These are phyloP conservation scores for Prototheca stagnorum DNA, from an alignment of 163 green algal genomes.

Conservation along the genomic window DNA sequence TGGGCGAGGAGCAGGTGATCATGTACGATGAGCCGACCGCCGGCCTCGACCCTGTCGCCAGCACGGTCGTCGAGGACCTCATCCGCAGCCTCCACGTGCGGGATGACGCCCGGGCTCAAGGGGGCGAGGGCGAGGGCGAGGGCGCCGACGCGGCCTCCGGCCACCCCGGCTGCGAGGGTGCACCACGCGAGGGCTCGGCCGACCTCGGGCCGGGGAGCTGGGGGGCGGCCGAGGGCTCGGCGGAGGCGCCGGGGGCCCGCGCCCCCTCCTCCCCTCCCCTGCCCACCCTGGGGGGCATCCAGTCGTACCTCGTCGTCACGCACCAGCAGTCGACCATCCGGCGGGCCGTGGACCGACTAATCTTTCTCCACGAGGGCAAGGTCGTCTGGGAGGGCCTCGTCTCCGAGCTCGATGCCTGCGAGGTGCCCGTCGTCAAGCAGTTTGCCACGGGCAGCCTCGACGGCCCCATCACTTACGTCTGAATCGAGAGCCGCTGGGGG, in stretches of 20 bases:
- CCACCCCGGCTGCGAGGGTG: no score
- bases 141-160: not conserved
- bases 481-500: no score
- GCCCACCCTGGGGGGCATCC: conserved; percentile 4
- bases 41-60: conserved; percentile 91
- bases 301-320: conserved; percentile 93
- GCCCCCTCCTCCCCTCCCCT: not conserved
- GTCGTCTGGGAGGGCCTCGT: conserved; percentile 89
- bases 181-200: no score
- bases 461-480: conserved; percentile 83
- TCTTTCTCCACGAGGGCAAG: conserved; percentile 89
- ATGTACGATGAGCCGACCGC: conserved; percentile 99
- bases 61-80: conserved; percentile 94
- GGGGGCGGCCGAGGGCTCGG: not conserved
- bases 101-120: not conserved
- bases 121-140: not conserved
- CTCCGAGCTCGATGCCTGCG: conserved; percentile 80
- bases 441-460: conserved; percentile 76
- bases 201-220: not conserved
- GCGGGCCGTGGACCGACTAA: conserved; percentile 80
- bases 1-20: conserved; percentile 47
- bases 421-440: conserved; percentile 87
- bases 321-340: conserved; percentile 94
- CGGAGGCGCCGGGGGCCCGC: not conserved
- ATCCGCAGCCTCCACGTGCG: conserved; percentile 73